Evolutionary conservation across 2,329 filamentous ascomycete species (phyloP), one percentile per base, ranked within the genome.

Genomic region (Arthrocladium fulminans): DNA sequence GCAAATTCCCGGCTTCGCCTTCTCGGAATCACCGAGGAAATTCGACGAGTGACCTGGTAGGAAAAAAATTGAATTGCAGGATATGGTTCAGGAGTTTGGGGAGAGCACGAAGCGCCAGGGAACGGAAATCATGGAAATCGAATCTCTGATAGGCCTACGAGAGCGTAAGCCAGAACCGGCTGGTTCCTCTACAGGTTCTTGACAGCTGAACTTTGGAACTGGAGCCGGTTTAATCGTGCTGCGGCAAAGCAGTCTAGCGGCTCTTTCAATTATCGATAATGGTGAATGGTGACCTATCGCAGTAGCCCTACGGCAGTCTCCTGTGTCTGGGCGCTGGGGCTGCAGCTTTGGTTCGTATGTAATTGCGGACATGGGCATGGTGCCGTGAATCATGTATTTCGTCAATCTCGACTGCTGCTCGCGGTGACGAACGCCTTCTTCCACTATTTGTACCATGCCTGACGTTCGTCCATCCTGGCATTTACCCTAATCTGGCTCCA

Each of bases 361-460:
- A 24, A 44, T 44, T 30, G 25, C 24, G 3, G n/a, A 20, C 23
- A 27, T 30, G 22, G 20, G 34, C 32, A 27, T 4, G 24, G 25
- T 47, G 19, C 22, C 17, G 32, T 22, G 15, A 27, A 32, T 44
- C 12, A 34, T 3, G 27, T 17, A 29, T 4, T 45, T 34, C 30
- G 20, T 30, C 23, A 45, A 45, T 3, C 10, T 37, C 43, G 43
- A 22, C 43, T 45, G 32, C 32, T 38, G n/a, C n/a, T 38, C 44
- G 39, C 30, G 32, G 34, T 24, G 44, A 47, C 17, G 15, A 17
- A 37, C 22, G n/a, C 17, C 27, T 22, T 45, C 19, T 45, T 35
- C 29, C 20, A 6, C 39, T 5, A 15, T 7, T 40, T 17, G 15
- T 17, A 29, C 27, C 42, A 45, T 45, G 42, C n/a, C 42, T 37